Base-by-base conservation (phyloP, 1,284 basidiomycete species). In the Pseudozyma flocculosa region DNA sequence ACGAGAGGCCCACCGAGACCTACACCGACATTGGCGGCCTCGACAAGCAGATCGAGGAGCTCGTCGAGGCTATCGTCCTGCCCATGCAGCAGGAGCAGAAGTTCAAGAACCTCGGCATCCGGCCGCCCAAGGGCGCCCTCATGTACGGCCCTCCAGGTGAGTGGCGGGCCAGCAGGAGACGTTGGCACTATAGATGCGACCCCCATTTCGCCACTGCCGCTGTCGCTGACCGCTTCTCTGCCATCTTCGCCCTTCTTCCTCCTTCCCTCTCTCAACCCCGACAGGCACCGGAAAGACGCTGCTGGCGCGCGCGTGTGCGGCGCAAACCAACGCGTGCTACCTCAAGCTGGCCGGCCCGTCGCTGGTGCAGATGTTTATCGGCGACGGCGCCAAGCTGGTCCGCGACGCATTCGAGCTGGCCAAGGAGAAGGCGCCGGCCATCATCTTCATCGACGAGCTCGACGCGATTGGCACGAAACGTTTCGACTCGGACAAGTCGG, bases 361-460 rank as follows among this genome's bases (percentile, higher is more conserved):
- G 39, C 83, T 89, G 22, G 87, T 88, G 15, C 87, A 88, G 73
- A 89, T 89, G 87, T 89, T 91, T 77, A 92, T 95, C 48, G 92
- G 92, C 53, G 90, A 94, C 43, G 92, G 95, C n/a, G 93, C 94
- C 41, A 98, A 97, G 80, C 86, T 98, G 43, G 95, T 99, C 17
- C 87, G 95, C 55, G 94, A 99, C 75, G 82, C 97, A 38, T 99
- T 99, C 84, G 85, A 92, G 54, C 88, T 96, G 5, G 95, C 95
- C 10, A 93, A 96, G 80, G 93, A 97, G 78, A 89, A 97, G 75
- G 90, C 93, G 13, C 94, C 95, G 4, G 94, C 92, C 48, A 98
- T 99, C 63, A 91, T 99, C 36, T 99, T 99, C 80, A 98, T 99
- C 78, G 95, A 99, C 78, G 95, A 99, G 79, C 90, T 99, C 60